These are phyloP conservation scores for Schwanniomyces yamadae DNA, from an alignment of 805 yeast genomes.

Conservation along the genomic window DNA sequence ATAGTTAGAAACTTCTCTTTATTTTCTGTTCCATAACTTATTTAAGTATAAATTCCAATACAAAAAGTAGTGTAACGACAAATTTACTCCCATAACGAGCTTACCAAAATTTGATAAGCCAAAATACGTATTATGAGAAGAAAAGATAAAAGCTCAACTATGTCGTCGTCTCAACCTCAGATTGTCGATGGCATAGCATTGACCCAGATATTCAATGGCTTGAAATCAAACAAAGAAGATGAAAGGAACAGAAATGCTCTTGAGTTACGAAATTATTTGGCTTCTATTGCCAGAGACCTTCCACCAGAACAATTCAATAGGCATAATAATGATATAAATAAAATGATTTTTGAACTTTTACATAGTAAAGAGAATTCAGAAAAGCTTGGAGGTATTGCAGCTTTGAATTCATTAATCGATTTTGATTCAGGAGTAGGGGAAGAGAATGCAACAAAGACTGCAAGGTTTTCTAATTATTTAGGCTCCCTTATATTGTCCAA, in stretches of 20 bases:
- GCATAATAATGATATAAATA: slow-evolving; percentile 82
- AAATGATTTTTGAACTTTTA: slow-evolving; percentile 79
- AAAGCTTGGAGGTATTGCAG: slow-evolving; percentile 86
- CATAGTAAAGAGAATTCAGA: slow-evolving; percentile 71
- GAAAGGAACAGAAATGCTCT: slow-evolving; percentile 57
- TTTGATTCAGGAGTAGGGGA: slow-evolving; percentile 73
- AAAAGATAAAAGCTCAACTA: slow-evolving; percentile 8
- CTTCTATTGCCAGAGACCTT: slow-evolving; percentile 73
- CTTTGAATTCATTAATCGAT: slow-evolving; percentile 83
- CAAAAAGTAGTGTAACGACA: slow-evolving; percentile 1
- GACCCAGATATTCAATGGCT: slow-evolving; percentile 52
- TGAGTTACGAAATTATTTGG: slow-evolving; percentile 68
- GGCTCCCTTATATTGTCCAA: slow-evolving; percentile 76
- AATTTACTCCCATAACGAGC: too few relatives aligned
- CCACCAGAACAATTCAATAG: slow-evolving; percentile 79
- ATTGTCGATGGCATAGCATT: slow-evolving; percentile 50
- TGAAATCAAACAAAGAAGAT: slow-evolving; percentile 43
- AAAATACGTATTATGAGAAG: too few relatives aligned
- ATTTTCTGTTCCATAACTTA: slow-evolving; percentile 74
- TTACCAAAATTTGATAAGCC: too few relatives aligned
- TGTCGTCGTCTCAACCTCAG: slow-evolving; percentile 29
- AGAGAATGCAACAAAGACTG: slow-evolving; percentile 83
- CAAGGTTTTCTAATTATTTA: slow-evolving; percentile 86
- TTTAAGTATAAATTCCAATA: too few relatives aligned
- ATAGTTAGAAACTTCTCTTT: slow-evolving; percentile 96